Evolutionary conservation across 139 green algal species (phyloP).

Genomic region (Tetratostichococcus sp.): DNA sequence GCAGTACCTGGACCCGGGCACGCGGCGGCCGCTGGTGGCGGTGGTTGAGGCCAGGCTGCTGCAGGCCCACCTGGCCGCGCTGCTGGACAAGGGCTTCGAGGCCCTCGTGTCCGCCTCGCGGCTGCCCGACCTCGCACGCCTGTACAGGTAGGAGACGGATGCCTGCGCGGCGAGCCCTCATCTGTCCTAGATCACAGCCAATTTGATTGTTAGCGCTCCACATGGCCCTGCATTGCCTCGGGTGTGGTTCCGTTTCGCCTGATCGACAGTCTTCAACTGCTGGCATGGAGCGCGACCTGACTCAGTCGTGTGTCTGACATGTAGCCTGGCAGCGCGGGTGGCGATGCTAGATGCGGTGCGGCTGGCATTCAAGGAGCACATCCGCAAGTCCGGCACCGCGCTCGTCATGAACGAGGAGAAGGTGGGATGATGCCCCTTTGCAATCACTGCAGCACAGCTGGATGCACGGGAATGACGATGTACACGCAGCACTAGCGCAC

Average conservation of each 20-base stretch:
- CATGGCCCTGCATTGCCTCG: too few species aligned
- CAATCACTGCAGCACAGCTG: too few species aligned
- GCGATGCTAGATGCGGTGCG: conserved; percentile 59
- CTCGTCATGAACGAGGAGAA: conserved; percentile 90
- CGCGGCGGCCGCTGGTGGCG: conserved; percentile 65
- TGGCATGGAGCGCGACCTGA: too few species aligned
- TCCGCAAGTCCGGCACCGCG: conserved; percentile 54
- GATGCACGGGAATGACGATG: too few species aligned
- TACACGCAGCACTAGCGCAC: too few species aligned
- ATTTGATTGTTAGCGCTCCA: too few species aligned
- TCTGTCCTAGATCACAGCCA: too few species aligned
- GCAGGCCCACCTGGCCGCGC: conserved; percentile 50
- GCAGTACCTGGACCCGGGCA: conserved; percentile 80
- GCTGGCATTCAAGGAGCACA: conserved; percentile 66
- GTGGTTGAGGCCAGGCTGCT: conserved; percentile 77
- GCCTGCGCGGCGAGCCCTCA: too few species aligned
- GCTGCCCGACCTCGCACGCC: conserved; percentile 72
- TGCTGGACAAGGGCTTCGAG: conserved; percentile 61
- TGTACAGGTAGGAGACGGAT: conserved; percentile 52
- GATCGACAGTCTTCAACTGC: too few species aligned
- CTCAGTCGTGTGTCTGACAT: conserved; percentile 1
- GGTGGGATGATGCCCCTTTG: conserved; percentile 26
- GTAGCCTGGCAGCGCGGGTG: conserved; percentile 49
- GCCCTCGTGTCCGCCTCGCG: conserved; percentile 60
- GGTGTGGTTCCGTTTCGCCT: too few species aligned